A percentile compares a stretch with the other conserved stretches of the same genome.
Evolutionary conservation across 1,139 yeast species (phyloP).

Genomic region (Sugiyamaella castrensis): DNA sequence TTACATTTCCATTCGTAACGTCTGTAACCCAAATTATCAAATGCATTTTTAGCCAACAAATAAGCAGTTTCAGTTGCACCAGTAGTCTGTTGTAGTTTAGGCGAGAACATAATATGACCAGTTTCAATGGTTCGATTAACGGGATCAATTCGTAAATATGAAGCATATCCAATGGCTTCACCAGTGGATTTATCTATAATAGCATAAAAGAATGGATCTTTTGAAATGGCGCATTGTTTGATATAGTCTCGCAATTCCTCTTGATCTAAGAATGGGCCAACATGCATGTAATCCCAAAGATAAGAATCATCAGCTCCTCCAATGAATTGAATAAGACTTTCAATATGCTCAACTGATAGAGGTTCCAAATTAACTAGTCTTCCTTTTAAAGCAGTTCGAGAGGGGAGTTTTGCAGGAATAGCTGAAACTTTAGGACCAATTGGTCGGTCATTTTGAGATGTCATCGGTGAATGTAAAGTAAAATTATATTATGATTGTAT

Average conservation of each 20-base stretch:
- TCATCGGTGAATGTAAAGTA: too few relatives aligned
- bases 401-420: slow-evolving; percentile 12
- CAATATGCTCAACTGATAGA: slow-evolving; percentile 17
- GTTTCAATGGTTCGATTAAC: slow-evolving; percentile 31
- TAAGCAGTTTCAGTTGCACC: slow-evolving; percentile 36
- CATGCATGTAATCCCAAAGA: slow-evolving; percentile 27
- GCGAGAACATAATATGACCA: slow-evolving; percentile 33
- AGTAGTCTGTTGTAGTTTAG: slow-evolving; percentile 30
- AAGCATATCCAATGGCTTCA: slow-evolving; percentile 32
- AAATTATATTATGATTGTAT: too few relatives aligned
- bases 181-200: slow-evolving; percentile 25
- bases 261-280: slow-evolving; percentile 21
- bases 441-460: background rate
- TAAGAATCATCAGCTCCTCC: slow-evolving; percentile 13
- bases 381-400: slow-evolving; percentile 8
- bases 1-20: slow-evolving; percentile 40
- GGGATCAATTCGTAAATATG: slow-evolving; percentile 30
- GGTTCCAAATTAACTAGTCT: slow-evolving; percentile 18
- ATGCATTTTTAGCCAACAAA: slow-evolving; percentile 32
- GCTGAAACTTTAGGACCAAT: slow-evolving; percentile 1
- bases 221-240: slow-evolving; percentile 2
- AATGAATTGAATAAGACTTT: slow-evolving; percentile 19
- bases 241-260: slow-evolving; percentile 17
- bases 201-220: slow-evolving; percentile 26
- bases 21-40: slow-evolving; percentile 33